Conservation (phyloP, 768 basidiomycete genomes). For the Grammothele lineata region DNA sequence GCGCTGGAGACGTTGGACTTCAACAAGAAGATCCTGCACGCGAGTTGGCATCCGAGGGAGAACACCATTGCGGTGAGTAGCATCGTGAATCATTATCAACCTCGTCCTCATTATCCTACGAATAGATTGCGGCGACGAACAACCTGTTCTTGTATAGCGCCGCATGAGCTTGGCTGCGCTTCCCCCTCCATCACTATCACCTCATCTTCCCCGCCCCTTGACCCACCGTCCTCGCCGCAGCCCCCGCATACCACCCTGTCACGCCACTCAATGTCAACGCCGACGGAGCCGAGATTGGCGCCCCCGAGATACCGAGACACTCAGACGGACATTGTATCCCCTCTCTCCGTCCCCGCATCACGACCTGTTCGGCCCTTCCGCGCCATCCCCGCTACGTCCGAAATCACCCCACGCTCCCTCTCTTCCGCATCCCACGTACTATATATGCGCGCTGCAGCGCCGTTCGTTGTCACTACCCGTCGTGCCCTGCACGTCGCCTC, state of each 20-base stretch:
- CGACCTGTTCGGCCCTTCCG: constrained; percentile 1
- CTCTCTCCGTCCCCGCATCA: neutral
- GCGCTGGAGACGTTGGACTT: constrained; percentile 85
- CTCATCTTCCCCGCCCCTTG: neutral
- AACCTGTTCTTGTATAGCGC: constrained; percentile 87
- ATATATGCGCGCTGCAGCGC: constrained; percentile 14
- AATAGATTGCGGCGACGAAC: constrained; percentile 93
- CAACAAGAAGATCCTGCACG: constrained; percentile 96
- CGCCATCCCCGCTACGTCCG: neutral
- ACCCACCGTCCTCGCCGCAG: neutral
- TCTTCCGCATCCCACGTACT: constrained; percentile 5
- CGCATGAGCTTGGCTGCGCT: constrained; percentile 30
- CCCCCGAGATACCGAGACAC: constrained; percentile 16
- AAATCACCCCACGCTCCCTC: too few relatives aligned
- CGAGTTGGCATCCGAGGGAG: constrained; percentile 97
- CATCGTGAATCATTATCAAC: neutral
- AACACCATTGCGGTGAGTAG: constrained; percentile 91
- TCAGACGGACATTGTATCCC: constrained; percentile 12
- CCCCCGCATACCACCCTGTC: constrained; percentile 5
- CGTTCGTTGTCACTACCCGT: constrained; percentile 7
- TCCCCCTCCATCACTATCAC: neutral
- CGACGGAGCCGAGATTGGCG: constrained; percentile 17
- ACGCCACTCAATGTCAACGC: constrained; percentile 8
- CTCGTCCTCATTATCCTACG: neutral
- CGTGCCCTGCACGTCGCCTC: constrained; percentile 7